Evolutionary conservation across 441 rosid species (phyloP).

Genomic region (Corymbia citriodora): DNA sequence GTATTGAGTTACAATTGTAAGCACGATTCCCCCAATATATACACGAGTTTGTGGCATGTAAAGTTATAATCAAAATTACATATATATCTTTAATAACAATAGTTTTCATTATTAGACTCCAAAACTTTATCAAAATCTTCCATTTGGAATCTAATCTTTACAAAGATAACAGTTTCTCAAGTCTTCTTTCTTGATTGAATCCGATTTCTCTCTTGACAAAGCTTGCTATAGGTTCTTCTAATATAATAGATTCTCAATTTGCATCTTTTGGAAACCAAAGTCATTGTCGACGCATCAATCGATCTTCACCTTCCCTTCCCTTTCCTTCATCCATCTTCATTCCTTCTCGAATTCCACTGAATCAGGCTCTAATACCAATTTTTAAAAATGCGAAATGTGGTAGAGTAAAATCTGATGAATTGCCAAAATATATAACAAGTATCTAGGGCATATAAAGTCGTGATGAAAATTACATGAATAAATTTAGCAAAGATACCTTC

Average conservation of each 20-base stretch:
- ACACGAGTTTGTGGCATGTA: fast-evolving
- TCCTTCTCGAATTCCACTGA: neutral
- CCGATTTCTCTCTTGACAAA: fast-evolving
- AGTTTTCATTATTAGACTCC: neutral
- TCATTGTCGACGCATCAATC: fast-evolving
- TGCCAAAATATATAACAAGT: neutral
- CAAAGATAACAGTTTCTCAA: neutral
- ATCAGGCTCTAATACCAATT: neutral
- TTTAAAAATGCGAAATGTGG: neutral
- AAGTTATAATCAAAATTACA: neutral
- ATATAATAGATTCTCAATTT: neutral
- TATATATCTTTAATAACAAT: neutral
- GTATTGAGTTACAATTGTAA: neutral
- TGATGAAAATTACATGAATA: neutral
- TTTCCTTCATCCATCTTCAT: neutral
- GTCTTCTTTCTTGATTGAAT: neutral
- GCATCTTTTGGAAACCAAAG: neutral
- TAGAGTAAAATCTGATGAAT: neutral
- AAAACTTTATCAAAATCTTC: neutral
- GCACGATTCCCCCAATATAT: neutral
- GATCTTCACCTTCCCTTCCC: neutral
- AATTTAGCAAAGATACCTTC: neutral
- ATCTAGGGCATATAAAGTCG: neutral
- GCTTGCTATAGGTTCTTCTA: fast-evolving
- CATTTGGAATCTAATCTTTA: neutral